Base-by-base conservation (phyloP, 148 eudicot genomes). In the Nepenthes mirabilis region DNA sequence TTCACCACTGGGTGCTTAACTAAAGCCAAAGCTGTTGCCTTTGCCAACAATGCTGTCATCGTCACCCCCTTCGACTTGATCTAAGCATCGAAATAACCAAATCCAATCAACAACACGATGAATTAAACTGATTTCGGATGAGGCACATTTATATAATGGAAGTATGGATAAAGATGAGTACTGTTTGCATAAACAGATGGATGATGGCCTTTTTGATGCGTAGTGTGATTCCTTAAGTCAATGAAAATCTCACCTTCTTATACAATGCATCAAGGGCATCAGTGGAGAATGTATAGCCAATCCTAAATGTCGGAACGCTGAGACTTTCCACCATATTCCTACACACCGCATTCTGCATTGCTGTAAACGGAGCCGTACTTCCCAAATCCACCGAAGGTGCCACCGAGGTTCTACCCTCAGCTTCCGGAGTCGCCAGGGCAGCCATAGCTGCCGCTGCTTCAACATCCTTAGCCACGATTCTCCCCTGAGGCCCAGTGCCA, bases 401-500 rank as follows among this genome's bases (percentile, higher is more conserved):
- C 14, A 37, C 67, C 51, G 66, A 55, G 13, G 57, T 62, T 52
- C 43, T 47, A 12, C 67, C 14, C 33, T 64, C 60, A 40, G 55
- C 34, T 9, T 58, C 59, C 62, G 60, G 58, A 11, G 63, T 48
- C 2, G 59, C 32, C 37, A 48, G 60, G 14, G 57, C 54, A 13
- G 50, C 56, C 1, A 78, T 61, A 2, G 61, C 70, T 0, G 67
- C 82, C 0, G 87, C 97, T 0, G 83, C 93, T 70, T 93, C 97
- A 10, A 93, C 95, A 71, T 93, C 99, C 87, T 89, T 93, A n/a
- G 99, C 99, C 59, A 93, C 96, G 69, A 89, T 78, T 64, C 99
- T 84, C 52, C 99, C 99, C 62, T 71, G 75, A 2, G 99, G 97
- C 56, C 99, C 99, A 67, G 71, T 86, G 37, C 99, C 99, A 6